Conservation (phyloP, 805 yeast genomes). For the Wickerhamomyces chambardii region DNA sequence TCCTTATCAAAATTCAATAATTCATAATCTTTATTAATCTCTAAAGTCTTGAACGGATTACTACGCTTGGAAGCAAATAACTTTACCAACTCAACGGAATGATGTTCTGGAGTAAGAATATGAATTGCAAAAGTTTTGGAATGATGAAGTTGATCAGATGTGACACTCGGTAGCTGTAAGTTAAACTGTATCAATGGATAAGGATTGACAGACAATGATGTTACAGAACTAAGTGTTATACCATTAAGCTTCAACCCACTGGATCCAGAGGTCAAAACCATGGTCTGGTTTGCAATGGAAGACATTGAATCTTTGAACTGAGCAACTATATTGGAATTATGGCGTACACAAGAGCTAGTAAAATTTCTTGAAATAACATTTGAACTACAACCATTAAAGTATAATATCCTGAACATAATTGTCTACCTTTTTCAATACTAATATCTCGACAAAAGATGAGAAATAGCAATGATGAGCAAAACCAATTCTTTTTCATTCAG, state of each 20-base stretch:
- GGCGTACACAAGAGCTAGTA: background rate
- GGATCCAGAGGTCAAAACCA: constrained; percentile 39
- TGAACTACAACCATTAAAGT: too few species aligned
- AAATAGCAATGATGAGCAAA: too few species aligned
- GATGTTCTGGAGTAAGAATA: constrained; percentile 50
- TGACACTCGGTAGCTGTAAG: constrained; percentile 76
- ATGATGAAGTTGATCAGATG: constrained; percentile 59
- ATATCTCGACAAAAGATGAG: too few species aligned
- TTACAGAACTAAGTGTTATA: constrained; percentile 78
- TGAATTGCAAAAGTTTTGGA: constrained; percentile 62
- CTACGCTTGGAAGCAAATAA: constrained; percentile 38
- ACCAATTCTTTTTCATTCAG: too few species aligned
- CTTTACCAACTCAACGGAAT: constrained; percentile 51
- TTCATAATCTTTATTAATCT: constrained; percentile 22
- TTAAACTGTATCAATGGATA: constrained; percentile 78
- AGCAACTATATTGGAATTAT: constrained; percentile 3
- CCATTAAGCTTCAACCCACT: constrained; percentile 39
- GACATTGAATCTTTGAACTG: constrained; percentile 31
- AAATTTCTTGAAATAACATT: background rate
- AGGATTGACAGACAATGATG: constrained; percentile 74
- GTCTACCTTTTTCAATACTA: too few species aligned
- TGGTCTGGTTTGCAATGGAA: constrained; percentile 40
- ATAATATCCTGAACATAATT: too few species aligned
- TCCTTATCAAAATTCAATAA: constrained; percentile 16
- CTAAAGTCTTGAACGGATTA: constrained; percentile 41